phyloP scores from a whole-genome alignment of 192 early-diverging fungal genomes.

The Blastocladiella britannica region DNA sequence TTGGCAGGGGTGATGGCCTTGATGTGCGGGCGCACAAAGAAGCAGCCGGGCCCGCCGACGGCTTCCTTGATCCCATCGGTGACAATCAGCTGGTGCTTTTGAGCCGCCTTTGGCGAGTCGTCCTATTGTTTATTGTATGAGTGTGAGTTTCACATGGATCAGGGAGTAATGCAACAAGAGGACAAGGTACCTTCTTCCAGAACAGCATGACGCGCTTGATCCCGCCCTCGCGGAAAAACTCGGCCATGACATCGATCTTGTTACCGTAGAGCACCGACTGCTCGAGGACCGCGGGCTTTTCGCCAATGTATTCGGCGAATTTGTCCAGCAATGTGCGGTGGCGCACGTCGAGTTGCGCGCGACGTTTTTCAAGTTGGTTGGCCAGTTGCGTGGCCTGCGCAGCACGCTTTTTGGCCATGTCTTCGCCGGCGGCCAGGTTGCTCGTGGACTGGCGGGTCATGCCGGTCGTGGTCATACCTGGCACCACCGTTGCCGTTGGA shows the following conservation, averaged over 20 bases:
- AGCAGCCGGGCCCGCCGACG: constrained; percentile 28
- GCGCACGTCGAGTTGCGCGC: constrained; percentile 27
- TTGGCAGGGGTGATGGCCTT: constrained; percentile 35
- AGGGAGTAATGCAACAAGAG: too few relatives aligned
- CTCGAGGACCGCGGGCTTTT: constrained; percentile 31
- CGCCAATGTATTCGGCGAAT: constrained; percentile 27
- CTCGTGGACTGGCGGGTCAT: not conserved
- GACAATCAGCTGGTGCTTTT: constrained; percentile 23
- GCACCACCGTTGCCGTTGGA: too few relatives aligned
- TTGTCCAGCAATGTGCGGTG: constrained; percentile 38
- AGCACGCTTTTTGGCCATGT: not conserved
- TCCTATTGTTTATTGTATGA: not conserved
- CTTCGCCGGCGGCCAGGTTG: not conserved
- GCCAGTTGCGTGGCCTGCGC: not conserved
- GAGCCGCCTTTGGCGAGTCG: not conserved
- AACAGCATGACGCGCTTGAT: constrained; percentile 28
- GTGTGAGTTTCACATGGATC: too few relatives aligned
- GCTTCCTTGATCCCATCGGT: constrained; percentile 26
- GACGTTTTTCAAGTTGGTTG: constrained; percentile 25
- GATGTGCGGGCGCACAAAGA: constrained; percentile 26
- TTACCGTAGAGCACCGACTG: constrained; percentile 27
- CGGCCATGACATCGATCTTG: constrained; percentile 34
- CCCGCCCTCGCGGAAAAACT: constrained; percentile 38
- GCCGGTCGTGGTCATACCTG: too few relatives aligned
- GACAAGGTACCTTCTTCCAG: constrained; percentile 27